Conservation (phyloP, 805 yeast genomes). For the Ogataea ganodermae region DNA sequence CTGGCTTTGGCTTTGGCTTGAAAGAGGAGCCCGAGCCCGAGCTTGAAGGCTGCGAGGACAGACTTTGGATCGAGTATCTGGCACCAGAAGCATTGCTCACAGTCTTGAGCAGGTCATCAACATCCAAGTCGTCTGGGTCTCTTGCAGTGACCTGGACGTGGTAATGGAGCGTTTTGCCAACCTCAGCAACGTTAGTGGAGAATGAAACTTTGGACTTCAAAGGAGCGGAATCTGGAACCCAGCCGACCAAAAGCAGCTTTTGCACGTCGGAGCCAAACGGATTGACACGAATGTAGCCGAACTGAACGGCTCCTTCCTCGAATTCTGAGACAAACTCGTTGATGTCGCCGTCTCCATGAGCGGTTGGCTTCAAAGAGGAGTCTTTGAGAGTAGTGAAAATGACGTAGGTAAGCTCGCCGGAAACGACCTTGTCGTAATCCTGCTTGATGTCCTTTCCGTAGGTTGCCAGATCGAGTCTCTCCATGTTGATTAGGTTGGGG, state of each 20-base stretch:
- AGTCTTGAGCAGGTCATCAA: slow-evolving; percentile 69
- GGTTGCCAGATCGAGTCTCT: slow-evolving; percentile 59
- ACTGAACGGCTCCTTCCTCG: slow-evolving; percentile 85
- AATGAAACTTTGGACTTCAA: slow-evolving; percentile 71
- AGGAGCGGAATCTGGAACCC: slow-evolving; percentile 98
- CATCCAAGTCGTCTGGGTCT: slow-evolving; percentile 85
- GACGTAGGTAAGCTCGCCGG: slow-evolving; percentile 78
- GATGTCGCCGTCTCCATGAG: slow-evolving; percentile 64
- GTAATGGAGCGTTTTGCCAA: slow-evolving; percentile 75
- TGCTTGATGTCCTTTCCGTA: slow-evolving; percentile 75
- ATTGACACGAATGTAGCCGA: slow-evolving; percentile 82
- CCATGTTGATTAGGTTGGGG: slow-evolving; percentile 39
- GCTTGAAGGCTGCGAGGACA: slow-evolving; percentile 22
- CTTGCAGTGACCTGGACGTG: slow-evolving; percentile 98
- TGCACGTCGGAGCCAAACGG: slow-evolving; percentile 91
- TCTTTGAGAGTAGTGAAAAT: slow-evolving; percentile 74
- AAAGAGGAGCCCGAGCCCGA: slow-evolving; percentile 23
- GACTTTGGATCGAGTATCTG: slow-evolving; percentile 69
- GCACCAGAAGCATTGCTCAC: slow-evolving; percentile 95
- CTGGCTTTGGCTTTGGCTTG: slow-evolving; percentile 41
- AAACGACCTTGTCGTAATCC: slow-evolving; percentile 75
- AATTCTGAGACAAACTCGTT: slow-evolving; percentile 79
- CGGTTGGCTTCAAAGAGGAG: slow-evolving; percentile 47
- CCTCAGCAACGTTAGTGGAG: slow-evolving; percentile 76
- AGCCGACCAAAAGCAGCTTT: slow-evolving; percentile 83